Evolutionary conservation across 305 asterid genomes (phyloP), one percentile per base, ranked within the genome.

Genomic region (Fraxinus sp.): DNA sequence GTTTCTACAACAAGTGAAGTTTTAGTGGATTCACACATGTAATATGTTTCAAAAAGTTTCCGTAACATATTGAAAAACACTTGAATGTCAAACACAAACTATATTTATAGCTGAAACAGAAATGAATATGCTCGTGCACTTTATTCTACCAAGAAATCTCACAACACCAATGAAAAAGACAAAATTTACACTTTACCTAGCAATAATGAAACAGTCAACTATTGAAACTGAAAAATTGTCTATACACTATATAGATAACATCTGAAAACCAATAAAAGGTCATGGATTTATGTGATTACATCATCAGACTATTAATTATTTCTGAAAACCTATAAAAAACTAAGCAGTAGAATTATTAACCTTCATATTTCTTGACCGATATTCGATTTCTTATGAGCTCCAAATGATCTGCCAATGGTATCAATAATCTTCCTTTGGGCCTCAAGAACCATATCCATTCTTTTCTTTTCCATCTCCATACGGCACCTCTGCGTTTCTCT

Each of bases 381-480:
- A 84, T 91, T 93, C 6, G 85, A 85, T 85, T 87, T 90, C 90
- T 92, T 91, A 85, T 86, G 82, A 77, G 87, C 88, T 81, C 89
- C 92, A 82, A 94, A 89, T 16, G 93, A 94, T 78, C 89, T 91
- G 70, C 87, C 89, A 82, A 94, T 92, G 3, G 94, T 86, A 79
- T 90, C 94, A 52, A 91, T 87, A 68, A 95, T 89, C 87, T 90
- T 95, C 87, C 94, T 92, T 77, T 93, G 97, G 2, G 93, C 91
- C 20, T 93, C 96, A 0, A 88, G 85, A 83, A 94, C 94, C 98
- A 94, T 95, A 28, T 89, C 97, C 92, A 86, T 89, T 88, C 93
- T 92, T 90, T 90, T 94, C 88, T 88, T 90, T 90, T 95, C 98
- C 95, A 93, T 92, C 90, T 95, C 95, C 93, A 91, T 92, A 20